Evolutionary conservation across 768 basidiomycete genomes (phyloP), one percentile per base, ranked within the genome.

Genomic region (Melanogaster broomeanus): DNA sequence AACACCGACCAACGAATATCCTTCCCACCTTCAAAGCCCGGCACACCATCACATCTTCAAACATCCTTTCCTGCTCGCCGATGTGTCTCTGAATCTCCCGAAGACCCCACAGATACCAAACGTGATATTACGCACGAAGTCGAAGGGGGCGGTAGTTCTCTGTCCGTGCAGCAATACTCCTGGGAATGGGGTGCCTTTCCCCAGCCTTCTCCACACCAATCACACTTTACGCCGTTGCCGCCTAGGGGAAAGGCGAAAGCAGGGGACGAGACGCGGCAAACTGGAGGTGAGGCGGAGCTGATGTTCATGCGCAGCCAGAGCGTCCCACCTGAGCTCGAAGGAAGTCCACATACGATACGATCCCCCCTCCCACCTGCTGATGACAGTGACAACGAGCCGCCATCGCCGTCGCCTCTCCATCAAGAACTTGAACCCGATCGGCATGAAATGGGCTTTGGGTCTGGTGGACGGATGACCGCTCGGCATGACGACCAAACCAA

Each of bases 131-230:
- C 49, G 24, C 35, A 48, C 22, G 18, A 44, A 8, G 9, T 35
- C 13, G 53, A 62, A 18, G 51, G 38, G 39, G 51, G 31, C 43
- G 35, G n/a, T 18, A 1, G 42, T 30, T 44, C 65, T 12, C 42
- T 69, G 18, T 66, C 63, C 4, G 61, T 77, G 3, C 84, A 83
- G 49, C 87, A 90, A 62, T 93, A 93, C 61, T 88, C 89, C 6
- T 95, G 93, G 93, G 94, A 95, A 59, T 95, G 93, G 93, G 93
- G 92, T 24, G 84, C 80, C 18, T 90, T 95, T 61, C 94, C 92
- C 25, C 87, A 85, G 56, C 87, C 83, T 21, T 89, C 90, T 4
- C 87, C 88, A 1, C 69, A 83, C 59, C 79, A 78, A 47, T 56
- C 78, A 0, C 72, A 78, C 11, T 85, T 86, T 60, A 42, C 59